Evolutionary conservation across 2,329 filamentous ascomycete genomes (phyloP).

Genomic region (Apiospora hydei): DNA sequence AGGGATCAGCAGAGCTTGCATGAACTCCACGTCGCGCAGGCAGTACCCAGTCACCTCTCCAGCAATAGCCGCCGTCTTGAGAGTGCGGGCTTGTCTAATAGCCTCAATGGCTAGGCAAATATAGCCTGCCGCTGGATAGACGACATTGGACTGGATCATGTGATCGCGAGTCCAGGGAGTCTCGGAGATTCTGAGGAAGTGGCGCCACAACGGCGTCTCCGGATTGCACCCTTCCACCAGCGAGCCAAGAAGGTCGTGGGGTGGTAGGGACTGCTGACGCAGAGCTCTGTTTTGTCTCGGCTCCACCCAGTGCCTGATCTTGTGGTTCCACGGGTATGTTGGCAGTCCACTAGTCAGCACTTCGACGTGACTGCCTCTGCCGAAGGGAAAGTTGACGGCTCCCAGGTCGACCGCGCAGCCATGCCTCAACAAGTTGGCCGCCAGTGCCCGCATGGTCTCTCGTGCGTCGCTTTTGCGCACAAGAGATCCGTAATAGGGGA

Average conservation of each 20-base stretch:
- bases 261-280: neutral
- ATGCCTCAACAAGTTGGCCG: neutral
- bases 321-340: neutral
- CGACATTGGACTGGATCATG: neutral
- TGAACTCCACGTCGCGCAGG: neutral
- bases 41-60: neutral
- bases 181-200: neutral
- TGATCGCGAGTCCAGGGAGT: neutral
- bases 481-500: conserved; percentile 30
- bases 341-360: neutral
- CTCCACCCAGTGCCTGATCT: neutral
- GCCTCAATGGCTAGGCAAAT: neutral
- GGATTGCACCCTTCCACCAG: neutral
- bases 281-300: neutral
- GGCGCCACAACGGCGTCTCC: neutral
- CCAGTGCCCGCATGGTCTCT: conserved; percentile 25
- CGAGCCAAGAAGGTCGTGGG: neutral
- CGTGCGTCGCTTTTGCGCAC: conserved; percentile 31
- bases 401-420: neutral
- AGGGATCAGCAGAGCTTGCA: neutral
- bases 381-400: neutral
- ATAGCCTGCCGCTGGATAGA: neutral
- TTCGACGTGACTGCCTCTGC: no score
- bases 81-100: no score
- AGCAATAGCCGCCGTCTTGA: neutral